Base-by-base conservation (phyloP, 768 basidiomycete genomes). In the Collybia nuda region DNA sequence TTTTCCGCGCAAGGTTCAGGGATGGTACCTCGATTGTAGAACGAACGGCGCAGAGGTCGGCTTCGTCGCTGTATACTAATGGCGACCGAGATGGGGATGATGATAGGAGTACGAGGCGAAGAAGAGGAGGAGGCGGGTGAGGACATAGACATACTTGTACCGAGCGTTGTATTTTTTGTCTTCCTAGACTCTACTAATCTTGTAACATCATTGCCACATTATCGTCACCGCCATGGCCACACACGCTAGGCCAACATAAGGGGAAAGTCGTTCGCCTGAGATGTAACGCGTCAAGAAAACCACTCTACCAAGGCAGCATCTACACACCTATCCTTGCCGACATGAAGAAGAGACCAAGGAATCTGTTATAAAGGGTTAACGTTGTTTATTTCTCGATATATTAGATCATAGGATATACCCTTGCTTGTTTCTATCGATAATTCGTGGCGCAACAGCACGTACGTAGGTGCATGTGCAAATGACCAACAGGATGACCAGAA, bases 381-480 rank as follows among this genome's bases (percentile, higher is more conserved):
- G 9, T 32, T 32, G 32, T 11, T 32, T 11, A 11, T 32, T 14
- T 32, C 9, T 12, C 26, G 26, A 22, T 19, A 38, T 11, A 29
- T n/a, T 24, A n/a, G 28, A 5, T 62, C 80, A 56, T 24, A n/a
- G 28, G 3, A 62, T 80, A 56, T 59, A 96, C 96, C 97, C 96
- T 69, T 93, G 80, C 70, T 94, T 93, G 68, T 98, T 98, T 56
- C 89, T 77, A 68, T 99, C 97, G 11, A 98, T 79, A 4, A 98
- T 74, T 21, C 91, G 80, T 9, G 97, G 97, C 2, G 91, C 86
- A 14, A 95, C 86, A 0, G 91, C 86, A 40, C 97, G 85, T 12
- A 95, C 80, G 68, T 98, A 99, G 3, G 96, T 94, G 75, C 92
- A 98, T 51, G 97, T 98, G 74, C 97, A 99, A 52, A 98, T 93